Conservation (phyloP, 73 alveolate species). For the Paramecium bursaria region DNA sequence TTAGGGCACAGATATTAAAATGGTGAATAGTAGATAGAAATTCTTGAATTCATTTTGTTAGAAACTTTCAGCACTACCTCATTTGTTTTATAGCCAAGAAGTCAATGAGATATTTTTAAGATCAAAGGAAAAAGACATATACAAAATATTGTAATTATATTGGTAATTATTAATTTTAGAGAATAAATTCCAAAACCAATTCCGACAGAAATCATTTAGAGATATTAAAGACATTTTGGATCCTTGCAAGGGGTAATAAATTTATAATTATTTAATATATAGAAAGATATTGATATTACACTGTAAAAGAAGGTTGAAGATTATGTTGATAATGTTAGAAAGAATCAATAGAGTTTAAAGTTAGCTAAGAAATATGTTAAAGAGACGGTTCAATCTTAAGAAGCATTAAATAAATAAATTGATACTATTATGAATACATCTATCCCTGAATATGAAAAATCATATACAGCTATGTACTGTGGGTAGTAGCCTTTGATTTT, state of each 20-base stretch:
- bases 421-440: neutral
- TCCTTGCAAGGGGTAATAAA: neutral
- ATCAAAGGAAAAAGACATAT: slow-evolving; percentile 4
- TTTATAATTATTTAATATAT: neutral
- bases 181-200: slow-evolving; percentile 4
- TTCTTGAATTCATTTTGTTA: slow-evolving; percentile 31
- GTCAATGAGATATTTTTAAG: slow-evolving; percentile 7
- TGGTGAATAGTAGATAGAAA: neutral
- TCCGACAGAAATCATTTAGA: neutral
- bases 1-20: slow-evolving; percentile 50
- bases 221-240: slow-evolving; percentile 4
- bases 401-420: neutral
- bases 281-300: neutral
- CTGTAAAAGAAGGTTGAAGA: slow-evolving; percentile 4
- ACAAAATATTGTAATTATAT: slow-evolving; percentile 7
- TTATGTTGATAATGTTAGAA: slow-evolving; percentile 34
- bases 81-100: neutral
- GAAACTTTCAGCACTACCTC: neutral
- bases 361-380: slow-evolving; percentile 6
- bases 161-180: slow-evolving; percentile 4
- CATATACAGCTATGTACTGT: neutral
- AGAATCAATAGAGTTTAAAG: neutral
- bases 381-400: slow-evolving; percentile 5
- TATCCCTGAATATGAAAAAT: neutral
- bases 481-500: neutral